Percentiles rank a stretch among this genome's conserved stretches.
These are phyloP conservation scores for Paragyromitra xinjiangensis DNA, from an alignment of 495 filamentous ascomycete genomes.

Conservation along the genomic window DNA sequence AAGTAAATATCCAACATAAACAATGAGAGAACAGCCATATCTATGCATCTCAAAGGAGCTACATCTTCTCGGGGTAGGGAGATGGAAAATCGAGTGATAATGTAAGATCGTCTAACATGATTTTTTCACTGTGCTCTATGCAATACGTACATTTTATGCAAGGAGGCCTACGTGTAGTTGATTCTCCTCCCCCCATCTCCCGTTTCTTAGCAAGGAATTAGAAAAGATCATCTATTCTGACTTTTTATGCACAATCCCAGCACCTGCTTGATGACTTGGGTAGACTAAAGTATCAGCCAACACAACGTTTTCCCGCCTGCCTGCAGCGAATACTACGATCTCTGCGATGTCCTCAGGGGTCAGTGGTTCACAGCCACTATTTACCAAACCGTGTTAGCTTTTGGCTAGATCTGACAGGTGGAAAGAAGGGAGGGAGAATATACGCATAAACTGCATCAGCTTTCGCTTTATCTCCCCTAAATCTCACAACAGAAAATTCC, in stretches of 20 bases:
- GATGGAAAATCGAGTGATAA: background rate
- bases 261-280: conserved; percentile 86
- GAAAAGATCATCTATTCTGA: background rate
- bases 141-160: background rate
- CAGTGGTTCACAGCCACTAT: conserved; percentile 84
- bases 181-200: background rate
- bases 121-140: background rate
- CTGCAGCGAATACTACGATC: conserved; percentile 88
- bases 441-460: conserved; percentile 96
- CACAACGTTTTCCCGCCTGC: conserved; percentile 92
- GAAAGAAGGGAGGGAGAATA: conserved; percentile 57
- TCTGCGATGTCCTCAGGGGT: conserved; percentile 96
- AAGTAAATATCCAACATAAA: no score
- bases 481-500: conserved; percentile 91
- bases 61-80: no score
- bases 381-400: conserved; percentile 11
- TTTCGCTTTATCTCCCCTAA: conserved; percentile 89
- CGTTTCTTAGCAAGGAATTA: background rate
- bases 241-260: conserved; percentile 50
- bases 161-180: background rate
- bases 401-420: background rate
- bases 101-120: background rate
- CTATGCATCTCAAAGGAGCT: no score
- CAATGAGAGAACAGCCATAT: no score
- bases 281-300: conserved; percentile 90